Percentiles rank a stretch among this genome's conserved stretches.
Conservation (phyloP, 2,329 filamentous ascomycete species). For the Aureobasidium sp. region DNA sequence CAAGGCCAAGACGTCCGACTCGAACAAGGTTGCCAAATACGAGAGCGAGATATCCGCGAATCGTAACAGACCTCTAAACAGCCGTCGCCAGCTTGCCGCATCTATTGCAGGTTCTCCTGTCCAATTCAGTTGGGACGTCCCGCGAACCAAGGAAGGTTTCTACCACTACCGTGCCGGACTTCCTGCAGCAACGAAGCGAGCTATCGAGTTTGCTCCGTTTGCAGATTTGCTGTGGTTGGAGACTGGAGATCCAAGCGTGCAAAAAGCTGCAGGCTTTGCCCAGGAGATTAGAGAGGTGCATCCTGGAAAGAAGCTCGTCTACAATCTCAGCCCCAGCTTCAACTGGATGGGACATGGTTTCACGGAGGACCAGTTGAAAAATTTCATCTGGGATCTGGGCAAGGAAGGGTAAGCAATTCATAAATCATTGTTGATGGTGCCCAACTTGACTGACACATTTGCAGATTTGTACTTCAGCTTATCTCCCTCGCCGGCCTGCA, state of each 20-base stretch:
- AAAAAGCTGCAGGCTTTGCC: conserved; percentile 68
- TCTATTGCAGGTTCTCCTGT: conserved; percentile 61
- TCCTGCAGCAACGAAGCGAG: conserved; percentile 82
- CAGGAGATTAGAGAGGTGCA: conserved; percentile 61
- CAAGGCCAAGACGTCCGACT: conserved; percentile 21
- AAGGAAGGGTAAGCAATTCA: conserved; percentile 63
- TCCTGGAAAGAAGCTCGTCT: conserved; percentile 84
- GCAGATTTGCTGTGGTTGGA: conserved; percentile 97
- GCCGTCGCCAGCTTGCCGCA: conserved; percentile 65
- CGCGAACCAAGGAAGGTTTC: conserved; percentile 86
- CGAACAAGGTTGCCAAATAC: conserved; percentile 16
- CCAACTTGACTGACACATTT: neutral
- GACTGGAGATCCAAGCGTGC: conserved; percentile 79
- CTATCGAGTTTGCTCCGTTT: conserved; percentile 82
- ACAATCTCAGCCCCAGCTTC: conserved; percentile 94
- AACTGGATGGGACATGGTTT: conserved; percentile 99
- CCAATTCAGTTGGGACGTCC: conserved; percentile 84
- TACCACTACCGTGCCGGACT: conserved; percentile 87
- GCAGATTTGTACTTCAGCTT: conserved; percentile 43
- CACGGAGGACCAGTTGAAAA: conserved; percentile 70
- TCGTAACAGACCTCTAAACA: conserved; percentile 68
- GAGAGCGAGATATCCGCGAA: conserved; percentile 36
- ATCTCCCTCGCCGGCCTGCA: conserved; percentile 60
- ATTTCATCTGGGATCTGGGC: conserved; percentile 94
- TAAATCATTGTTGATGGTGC: too few species aligned